Conservation (phyloP, 2,329 filamentous ascomycete genomes). For the Pestalotiopsis sp. region DNA sequence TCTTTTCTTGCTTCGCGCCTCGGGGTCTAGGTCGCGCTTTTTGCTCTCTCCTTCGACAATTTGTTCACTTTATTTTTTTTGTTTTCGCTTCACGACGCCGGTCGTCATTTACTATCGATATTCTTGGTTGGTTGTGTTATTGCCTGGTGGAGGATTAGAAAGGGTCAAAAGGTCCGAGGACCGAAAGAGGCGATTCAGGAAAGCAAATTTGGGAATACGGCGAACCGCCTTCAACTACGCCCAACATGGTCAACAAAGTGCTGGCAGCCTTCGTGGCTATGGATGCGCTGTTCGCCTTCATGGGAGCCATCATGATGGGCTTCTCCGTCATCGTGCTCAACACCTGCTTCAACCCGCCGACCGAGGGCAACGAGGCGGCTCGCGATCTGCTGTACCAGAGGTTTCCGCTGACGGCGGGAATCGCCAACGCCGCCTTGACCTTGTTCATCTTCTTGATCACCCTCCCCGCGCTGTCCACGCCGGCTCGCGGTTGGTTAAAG, state of each 20-base stretch:
- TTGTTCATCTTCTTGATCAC: constrained; percentile 71
- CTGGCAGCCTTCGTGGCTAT: constrained; percentile 50
- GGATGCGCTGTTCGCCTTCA: constrained; percentile 54
- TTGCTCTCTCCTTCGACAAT: background rate
- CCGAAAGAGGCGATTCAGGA: constrained; percentile 18
- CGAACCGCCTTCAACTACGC: constrained; percentile 6
- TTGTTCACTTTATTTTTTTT: constrained; percentile 16
- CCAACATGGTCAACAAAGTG: constrained; percentile 57
- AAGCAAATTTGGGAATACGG: constrained; percentile 6
- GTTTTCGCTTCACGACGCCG: constrained; percentile 35
- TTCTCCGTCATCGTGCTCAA: constrained; percentile 57
- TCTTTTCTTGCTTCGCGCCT: constrained; percentile 24
- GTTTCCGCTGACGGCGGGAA: constrained; percentile 64
- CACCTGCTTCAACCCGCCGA: constrained; percentile 43
- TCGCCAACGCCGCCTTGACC: constrained; percentile 73
- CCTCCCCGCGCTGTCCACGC: constrained; percentile 71
- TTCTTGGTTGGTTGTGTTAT: constrained; percentile 4
- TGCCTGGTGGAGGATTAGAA: constrained; percentile 15
- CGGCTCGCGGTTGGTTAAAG: constrained; percentile 71
- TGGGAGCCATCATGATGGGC: constrained; percentile 56
- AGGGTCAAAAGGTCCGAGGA: constrained; percentile 14
- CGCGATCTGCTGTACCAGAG: constrained; percentile 54
- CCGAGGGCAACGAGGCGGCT: constrained; percentile 50
- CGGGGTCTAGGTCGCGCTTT: constrained; percentile 12
- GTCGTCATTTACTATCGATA: constrained; percentile 34